Evolutionary conservation across 116 monocot genomes (phyloP).

Genomic region (Trichopus zeylanicus): DNA sequence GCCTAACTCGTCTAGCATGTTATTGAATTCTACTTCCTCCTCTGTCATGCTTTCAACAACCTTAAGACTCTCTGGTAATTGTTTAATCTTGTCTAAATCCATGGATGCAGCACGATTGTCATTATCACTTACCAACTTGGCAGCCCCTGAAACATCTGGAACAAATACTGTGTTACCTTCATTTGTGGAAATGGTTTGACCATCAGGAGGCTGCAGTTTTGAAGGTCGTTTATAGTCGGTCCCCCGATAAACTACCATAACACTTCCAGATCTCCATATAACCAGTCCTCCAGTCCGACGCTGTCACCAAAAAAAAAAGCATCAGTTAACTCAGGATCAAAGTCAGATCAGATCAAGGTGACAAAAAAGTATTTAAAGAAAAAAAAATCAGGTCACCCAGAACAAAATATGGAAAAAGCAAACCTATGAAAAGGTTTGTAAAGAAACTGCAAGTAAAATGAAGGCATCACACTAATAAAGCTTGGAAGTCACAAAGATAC

Average conservation of each 20-base stretch:
- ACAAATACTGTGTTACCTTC: conserved; percentile 43
- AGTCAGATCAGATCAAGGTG: too few relatives aligned
- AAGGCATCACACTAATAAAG: too few relatives aligned
- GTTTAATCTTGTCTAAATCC: conserved; percentile 11
- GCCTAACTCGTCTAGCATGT: conserved; percentile 75
- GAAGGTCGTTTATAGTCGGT: conserved; percentile 48
- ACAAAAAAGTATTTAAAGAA: too few relatives aligned
- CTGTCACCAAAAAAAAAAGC: conserved; percentile 33
- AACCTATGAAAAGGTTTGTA: too few relatives aligned
- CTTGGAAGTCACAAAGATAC: too few relatives aligned
- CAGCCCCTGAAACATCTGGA: conserved; percentile 50
- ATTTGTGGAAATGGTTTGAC: conserved; percentile 15
- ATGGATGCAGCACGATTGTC: conserved; percentile 14
- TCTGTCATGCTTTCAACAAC: conserved; percentile 54
- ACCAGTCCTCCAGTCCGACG: conserved; percentile 91
- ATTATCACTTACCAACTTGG: conserved; percentile 17
- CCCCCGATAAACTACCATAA: conserved; percentile 93
- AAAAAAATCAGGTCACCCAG: too few relatives aligned
- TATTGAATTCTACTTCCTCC: conserved; percentile 74
- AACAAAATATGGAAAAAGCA: too few relatives aligned
- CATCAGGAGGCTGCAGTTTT: conserved; percentile 23
- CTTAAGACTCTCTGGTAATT: conserved; percentile 12
- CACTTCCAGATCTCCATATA: conserved; percentile 97
- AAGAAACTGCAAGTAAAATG: too few relatives aligned
- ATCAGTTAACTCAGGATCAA: neutral